phyloP scores from a whole-genome alignment of 2,329 filamentous ascomycete genomes.

The Hymenotorrendiella dingleyae region DNA sequence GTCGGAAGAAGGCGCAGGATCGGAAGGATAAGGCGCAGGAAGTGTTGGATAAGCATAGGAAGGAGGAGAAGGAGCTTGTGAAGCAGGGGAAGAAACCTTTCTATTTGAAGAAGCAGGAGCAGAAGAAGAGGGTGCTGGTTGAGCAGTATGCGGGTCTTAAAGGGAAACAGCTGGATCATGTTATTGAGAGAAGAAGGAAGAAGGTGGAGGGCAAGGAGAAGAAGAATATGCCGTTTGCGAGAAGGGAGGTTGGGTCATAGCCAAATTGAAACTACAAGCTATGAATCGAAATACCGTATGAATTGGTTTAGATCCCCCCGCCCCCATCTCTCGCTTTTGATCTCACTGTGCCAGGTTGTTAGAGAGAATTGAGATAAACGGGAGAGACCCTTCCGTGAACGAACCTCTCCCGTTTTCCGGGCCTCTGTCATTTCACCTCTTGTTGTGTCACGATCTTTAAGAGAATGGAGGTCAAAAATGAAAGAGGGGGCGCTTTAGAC shows the following conservation, averaged over 20 bases:
- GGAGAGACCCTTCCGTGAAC: too few relatives aligned
- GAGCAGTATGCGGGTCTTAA: constrained; percentile 80
- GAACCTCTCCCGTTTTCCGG: too few relatives aligned
- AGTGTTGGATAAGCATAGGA: constrained; percentile 68
- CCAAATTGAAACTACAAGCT: too few relatives aligned
- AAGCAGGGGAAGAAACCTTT: constrained; percentile 87
- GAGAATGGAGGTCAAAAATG: too few relatives aligned
- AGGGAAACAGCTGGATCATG: constrained; percentile 74
- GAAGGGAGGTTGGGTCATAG: constrained; percentile 32
- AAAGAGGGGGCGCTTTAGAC: too few relatives aligned
- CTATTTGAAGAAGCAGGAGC: constrained; percentile 86
- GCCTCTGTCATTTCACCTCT: too few relatives aligned
- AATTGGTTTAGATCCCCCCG: too few relatives aligned
- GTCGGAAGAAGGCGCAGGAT: constrained; percentile 63
- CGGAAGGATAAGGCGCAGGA: constrained; percentile 64
- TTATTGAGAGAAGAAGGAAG: constrained; percentile 82
- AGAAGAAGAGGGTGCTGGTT: constrained; percentile 78
- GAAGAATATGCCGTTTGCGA: constrained; percentile 59
- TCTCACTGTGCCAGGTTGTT: too few relatives aligned
- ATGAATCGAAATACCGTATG: too few relatives aligned
- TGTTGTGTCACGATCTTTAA: too few relatives aligned
- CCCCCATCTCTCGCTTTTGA: too few relatives aligned
- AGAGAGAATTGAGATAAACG: too few relatives aligned
- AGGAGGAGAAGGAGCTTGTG: constrained; percentile 77
- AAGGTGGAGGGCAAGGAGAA: constrained; percentile 83